These are phyloP conservation scores for Xylariaceae sp. DNA, from an alignment of 2,329 filamentous ascomycete genomes.

Conservation along the genomic window DNA sequence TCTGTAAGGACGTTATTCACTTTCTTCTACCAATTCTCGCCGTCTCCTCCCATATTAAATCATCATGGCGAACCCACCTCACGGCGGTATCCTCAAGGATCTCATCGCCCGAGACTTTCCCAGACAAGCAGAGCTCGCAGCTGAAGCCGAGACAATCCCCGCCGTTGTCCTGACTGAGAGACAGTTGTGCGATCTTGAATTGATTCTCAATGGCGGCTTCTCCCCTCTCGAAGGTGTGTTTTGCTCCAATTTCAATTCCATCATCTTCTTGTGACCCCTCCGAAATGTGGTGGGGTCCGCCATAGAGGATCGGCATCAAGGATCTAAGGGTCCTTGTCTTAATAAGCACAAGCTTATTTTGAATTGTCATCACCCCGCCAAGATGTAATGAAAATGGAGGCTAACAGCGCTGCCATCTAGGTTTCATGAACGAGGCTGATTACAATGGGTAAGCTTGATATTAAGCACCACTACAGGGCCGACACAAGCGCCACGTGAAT, in stretches of 20 bases:
- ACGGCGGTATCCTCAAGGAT: slow-evolving; percentile 97
- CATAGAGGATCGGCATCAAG: slow-evolving; percentile 11
- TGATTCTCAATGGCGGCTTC: slow-evolving; percentile 97
- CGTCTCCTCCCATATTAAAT: neutral
- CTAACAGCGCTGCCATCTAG: slow-evolving; percentile 55
- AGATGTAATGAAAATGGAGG: slow-evolving; percentile 17
- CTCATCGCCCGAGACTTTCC: slow-evolving; percentile 91
- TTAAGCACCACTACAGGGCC: neutral
- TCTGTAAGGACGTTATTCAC: neutral
- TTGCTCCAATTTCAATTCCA: neutral
- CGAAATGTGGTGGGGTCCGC: slow-evolving; percentile 17
- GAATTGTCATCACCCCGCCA: neutral
- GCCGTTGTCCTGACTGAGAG: slow-evolving; percentile 87
- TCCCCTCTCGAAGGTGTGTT: slow-evolving; percentile 90
- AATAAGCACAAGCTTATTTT: neutral
- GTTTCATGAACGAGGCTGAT: slow-evolving; percentile 97
- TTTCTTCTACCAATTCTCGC: slow-evolving; percentile 3
- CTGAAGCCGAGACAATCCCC: slow-evolving; percentile 86
- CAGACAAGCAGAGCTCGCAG: slow-evolving; percentile 77
- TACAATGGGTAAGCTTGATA: slow-evolving; percentile 76
- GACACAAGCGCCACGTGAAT: neutral
- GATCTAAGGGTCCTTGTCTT: slow-evolving; percentile 1
- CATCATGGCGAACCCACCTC: slow-evolving; percentile 73
- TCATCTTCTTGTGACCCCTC: slow-evolving; percentile 5
- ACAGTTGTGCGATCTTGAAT: slow-evolving; percentile 95